Conservation (phyloP, 306 rosid species). For the Boehmeria nivea region DNA sequence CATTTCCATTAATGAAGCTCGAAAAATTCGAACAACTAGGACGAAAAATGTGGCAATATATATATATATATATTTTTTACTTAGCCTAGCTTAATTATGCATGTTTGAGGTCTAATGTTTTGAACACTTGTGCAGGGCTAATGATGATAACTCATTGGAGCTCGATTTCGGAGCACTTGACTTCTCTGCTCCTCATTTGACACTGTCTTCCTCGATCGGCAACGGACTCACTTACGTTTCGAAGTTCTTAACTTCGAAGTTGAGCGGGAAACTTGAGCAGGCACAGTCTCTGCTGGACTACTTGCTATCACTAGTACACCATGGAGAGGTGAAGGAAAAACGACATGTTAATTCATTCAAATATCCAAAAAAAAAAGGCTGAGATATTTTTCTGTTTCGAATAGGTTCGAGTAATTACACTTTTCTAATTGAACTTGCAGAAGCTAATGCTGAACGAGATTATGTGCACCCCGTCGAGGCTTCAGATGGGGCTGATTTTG, state of each 20-base stretch:
- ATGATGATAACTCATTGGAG: conserved; percentile 75
- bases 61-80: no score
- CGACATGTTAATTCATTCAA: no score
- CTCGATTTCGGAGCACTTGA: conserved; percentile 78
- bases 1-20: no score
- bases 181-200: conserved; percentile 49
- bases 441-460: conserved; percentile 58
- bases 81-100: no score
- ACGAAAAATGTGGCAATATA: background rate
- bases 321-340: conserved; percentile 57
- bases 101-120: background rate
- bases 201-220: conserved; percentile 77
- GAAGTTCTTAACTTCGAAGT: conserved; percentile 50
- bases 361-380: no score
- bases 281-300: conserved; percentile 79
- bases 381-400: background rate
- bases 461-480: conserved; percentile 56
- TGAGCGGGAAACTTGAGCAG: conserved; percentile 46
- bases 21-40: background rate
- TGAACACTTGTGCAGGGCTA: conserved; percentile 49
- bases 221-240: conserved; percentile 56
- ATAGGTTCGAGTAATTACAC: background rate
- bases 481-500: conserved; percentile 58
- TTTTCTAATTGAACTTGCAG: no score
- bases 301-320: conserved; percentile 47